These are phyloP conservation scores for Diaporthe sp. DNA, from an alignment of 2,329 filamentous ascomycete species.

Conservation along the genomic window DNA sequence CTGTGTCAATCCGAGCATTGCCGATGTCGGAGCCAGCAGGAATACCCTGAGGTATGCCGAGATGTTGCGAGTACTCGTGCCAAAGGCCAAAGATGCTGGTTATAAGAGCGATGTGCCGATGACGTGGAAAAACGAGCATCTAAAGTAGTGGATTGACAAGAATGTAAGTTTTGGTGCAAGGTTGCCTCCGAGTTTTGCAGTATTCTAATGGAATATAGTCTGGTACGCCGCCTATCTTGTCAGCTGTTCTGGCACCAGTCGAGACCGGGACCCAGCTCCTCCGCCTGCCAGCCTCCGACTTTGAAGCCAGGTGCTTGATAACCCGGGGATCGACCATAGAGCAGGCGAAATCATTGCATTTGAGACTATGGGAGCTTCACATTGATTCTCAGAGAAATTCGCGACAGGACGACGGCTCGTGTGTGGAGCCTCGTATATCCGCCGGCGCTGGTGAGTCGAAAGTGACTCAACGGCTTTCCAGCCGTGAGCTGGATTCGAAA, in stretches of 20 bases:
- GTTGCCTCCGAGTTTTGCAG: no score
- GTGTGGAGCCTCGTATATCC: no score
- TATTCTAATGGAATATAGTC: background rate
- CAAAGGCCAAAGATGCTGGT: background rate
- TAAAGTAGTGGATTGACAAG: background rate
- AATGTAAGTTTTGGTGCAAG: background rate
- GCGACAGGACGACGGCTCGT: background rate
- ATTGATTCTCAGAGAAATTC: background rate
- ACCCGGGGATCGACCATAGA: background rate
- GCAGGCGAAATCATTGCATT: background rate
- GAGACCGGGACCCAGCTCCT: background rate
- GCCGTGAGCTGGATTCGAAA: background rate
- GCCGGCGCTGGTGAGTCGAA: background rate
- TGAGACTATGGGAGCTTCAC: background rate
- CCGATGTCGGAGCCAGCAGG: slow-evolving; percentile 55
- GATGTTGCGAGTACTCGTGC: background rate
- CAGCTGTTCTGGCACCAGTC: background rate
- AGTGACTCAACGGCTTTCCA: background rate
- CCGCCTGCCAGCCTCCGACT: background rate
- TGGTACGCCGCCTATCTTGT: background rate
- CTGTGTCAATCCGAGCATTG: slow-evolving; percentile 58
- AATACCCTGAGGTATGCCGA: slow-evolving; percentile 54
- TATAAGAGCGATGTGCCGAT: background rate
- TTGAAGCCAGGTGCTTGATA: background rate
- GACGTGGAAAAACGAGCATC: background rate